phyloP scores from a whole-genome alignment of 176 grass and related monocot genomes.

The Tillandsia leiboldiana region DNA sequence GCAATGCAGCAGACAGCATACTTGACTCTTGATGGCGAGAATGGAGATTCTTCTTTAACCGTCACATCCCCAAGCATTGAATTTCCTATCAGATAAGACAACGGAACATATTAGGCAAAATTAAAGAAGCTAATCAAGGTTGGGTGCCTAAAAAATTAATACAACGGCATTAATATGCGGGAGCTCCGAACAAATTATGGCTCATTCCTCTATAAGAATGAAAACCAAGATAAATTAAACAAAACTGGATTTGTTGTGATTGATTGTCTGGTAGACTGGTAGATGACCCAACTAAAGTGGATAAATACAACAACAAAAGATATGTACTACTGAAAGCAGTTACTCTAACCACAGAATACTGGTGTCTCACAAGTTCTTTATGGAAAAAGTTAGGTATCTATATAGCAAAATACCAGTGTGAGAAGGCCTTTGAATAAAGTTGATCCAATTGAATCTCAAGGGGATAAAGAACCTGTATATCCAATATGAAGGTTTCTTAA shows the following conservation, averaged over 20 bases:
- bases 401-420: too few relatives aligned
- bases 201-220: neutral
- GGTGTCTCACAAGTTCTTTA: too few relatives aligned
- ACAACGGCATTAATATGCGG: too few relatives aligned
- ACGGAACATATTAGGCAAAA: constrained; percentile 8
- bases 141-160: neutral
- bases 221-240: too few relatives aligned
- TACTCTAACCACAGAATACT: too few relatives aligned
- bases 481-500: neutral
- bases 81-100: constrained; percentile 27
- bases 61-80: constrained; percentile 57
- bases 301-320: too few relatives aligned
- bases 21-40: constrained; percentile 94
- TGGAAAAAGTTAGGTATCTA: too few relatives aligned
- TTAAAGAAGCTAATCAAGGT: neutral
- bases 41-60: constrained; percentile 79
- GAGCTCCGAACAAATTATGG: neutral
- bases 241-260: too few relatives aligned
- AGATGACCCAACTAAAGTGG: too few relatives aligned
- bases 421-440: too few relatives aligned
- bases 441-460: neutral
- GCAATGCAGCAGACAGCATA: constrained; percentile 24
- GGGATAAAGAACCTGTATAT: neutral
- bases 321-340: too few relatives aligned
- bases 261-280: too few relatives aligned